phyloP scores from a whole-genome alignment of 2,329 filamentous ascomycete genomes.

The Exophiala alcalophila region DNA sequence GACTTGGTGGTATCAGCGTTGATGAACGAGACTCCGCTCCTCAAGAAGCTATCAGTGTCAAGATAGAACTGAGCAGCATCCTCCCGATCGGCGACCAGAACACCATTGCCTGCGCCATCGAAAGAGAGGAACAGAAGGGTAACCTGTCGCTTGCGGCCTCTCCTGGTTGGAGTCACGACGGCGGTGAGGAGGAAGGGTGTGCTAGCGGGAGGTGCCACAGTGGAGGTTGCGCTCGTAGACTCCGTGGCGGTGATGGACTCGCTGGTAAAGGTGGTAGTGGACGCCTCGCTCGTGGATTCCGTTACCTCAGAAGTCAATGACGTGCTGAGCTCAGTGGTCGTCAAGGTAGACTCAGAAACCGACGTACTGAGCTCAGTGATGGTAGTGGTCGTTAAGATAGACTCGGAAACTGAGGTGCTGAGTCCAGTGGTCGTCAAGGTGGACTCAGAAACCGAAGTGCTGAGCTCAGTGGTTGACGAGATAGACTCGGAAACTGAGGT shows the following conservation, averaged over 20 bases:
- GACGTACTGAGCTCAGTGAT: too few species aligned
- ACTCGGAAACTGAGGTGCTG: too few species aligned
- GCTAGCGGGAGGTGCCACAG: conserved; percentile 1
- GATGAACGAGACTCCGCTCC: conserved; percentile 11
- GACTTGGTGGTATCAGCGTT: conserved; percentile 15
- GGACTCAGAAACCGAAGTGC: too few species aligned
- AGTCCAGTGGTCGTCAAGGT: too few species aligned
- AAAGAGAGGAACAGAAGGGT: conserved; percentile 22
- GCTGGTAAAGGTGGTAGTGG: background rate
- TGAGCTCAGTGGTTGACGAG: too few species aligned
- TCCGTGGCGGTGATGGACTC: background rate
- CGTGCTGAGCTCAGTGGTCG: too few species aligned
- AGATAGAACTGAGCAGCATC: conserved; percentile 21
- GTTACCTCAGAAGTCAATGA: too few species aligned
- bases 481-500: too few species aligned
- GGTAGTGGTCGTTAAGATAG: too few species aligned
- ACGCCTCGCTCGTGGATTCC: too few species aligned
- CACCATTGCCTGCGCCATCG: conserved; percentile 11
- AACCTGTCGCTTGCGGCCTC: conserved; percentile 22
- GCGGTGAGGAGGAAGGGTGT: conserved; percentile 8
- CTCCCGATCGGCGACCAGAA: conserved; percentile 7
- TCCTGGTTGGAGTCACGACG: conserved; percentile 9
- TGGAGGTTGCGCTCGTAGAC: background rate
- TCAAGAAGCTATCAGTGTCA: conserved; percentile 13
- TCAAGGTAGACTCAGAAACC: too few species aligned